A percentile compares a stretch with the other conserved stretches of the same genome.
Evolutionary conservation across 441 rosid species (phyloP).

Genomic region (Manihot esculenta): DNA sequence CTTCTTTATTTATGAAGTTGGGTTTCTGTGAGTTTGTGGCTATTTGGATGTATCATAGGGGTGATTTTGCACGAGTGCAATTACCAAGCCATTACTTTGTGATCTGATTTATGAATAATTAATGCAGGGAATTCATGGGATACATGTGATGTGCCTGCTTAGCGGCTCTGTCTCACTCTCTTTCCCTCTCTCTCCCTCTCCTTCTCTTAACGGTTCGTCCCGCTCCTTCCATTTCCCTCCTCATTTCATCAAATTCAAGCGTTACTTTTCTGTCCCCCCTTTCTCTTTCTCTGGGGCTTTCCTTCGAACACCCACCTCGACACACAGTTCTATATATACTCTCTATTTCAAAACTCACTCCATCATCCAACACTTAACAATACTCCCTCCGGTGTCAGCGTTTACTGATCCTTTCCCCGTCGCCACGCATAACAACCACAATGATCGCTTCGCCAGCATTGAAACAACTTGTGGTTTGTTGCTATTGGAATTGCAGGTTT

Average conservation of each 20-base stretch:
- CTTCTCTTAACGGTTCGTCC: slow-evolving; percentile 44
- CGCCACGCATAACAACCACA: slow-evolving; percentile 14
- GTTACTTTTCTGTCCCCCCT: slow-evolving; percentile 22
- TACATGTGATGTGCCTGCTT: no score
- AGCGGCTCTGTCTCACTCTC: no score
- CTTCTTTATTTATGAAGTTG: no score
- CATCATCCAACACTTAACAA: no score
- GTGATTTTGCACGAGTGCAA: no score
- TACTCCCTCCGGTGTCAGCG: no score
- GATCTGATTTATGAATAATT: no score
- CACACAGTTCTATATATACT: background rate
- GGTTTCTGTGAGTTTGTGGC: no score
- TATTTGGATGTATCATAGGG: no score
- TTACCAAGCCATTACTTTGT: no score
- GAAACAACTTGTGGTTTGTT: slow-evolving; percentile 66
- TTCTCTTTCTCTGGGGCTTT: background rate
- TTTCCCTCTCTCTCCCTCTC: no score
- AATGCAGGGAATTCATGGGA: no score
- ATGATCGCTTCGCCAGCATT: slow-evolving; percentile 32
- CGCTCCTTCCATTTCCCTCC: slow-evolving; percentile 35
- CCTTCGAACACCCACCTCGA: background rate
- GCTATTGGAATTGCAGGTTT: slow-evolving; percentile 60
- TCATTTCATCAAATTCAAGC: slow-evolving; percentile 32
- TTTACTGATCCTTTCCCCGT: background rate
- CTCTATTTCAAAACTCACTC: background rate